Evolutionary conservation across 2,329 filamentous ascomycete genomes (phyloP).

Genomic region (Microcera coccophila): DNA sequence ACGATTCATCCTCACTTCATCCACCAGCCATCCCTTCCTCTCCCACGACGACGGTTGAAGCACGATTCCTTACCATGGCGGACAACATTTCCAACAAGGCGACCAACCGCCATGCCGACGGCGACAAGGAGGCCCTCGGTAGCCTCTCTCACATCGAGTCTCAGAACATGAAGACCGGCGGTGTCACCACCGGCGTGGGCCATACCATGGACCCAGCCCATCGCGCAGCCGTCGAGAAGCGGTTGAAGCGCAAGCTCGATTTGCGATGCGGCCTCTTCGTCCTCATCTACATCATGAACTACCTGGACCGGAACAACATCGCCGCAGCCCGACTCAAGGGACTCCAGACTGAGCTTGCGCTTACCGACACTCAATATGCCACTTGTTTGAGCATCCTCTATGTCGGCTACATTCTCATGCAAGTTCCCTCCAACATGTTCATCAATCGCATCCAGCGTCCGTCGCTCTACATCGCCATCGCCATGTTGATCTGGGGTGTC

Average conservation of each 20-base stretch:
- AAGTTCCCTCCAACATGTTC: constrained; percentile 56
- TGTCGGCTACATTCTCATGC: constrained; percentile 63
- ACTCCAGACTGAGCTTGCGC: constrained; percentile 56
- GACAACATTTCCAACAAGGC: background rate
- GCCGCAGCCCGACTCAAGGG: constrained; percentile 63
- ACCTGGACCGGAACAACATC: constrained; percentile 66
- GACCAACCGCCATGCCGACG: background rate
- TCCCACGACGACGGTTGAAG: background rate
- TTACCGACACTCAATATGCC: constrained; percentile 57
- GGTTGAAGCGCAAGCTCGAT: constrained; percentile 68
- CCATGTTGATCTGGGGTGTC: constrained; percentile 58
- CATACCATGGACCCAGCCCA: constrained; percentile 41
- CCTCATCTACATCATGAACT: constrained; percentile 72
- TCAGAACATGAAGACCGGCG: background rate
- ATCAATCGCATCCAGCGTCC: constrained; percentile 52
- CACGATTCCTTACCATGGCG: background rate
- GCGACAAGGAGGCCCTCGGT: background rate
- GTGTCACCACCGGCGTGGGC: background rate
- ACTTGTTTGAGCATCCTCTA: constrained; percentile 63
- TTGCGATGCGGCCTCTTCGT: constrained; percentile 64
- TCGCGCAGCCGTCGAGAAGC: constrained; percentile 56
- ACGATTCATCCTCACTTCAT: no score
- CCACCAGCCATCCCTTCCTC: background rate
- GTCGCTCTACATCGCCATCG: constrained; percentile 47
- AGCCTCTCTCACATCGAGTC: background rate